phyloP scores from a whole-genome alignment of 768 basidiomycete genomes.

The Exidia glandulosa region DNA sequence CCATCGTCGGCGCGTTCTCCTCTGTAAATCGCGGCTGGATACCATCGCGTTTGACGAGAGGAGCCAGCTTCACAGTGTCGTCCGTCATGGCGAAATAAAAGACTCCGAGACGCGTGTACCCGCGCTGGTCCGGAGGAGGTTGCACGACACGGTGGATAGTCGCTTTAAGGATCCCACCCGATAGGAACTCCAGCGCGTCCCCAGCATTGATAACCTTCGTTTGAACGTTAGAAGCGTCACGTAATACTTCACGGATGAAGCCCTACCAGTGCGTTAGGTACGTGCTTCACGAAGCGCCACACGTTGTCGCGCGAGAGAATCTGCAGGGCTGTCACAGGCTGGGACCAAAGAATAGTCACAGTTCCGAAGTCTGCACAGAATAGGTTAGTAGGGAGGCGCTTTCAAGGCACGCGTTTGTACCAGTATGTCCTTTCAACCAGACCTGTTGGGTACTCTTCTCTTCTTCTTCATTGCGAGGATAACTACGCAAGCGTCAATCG shows the following conservation, averaged over 20 bases:
- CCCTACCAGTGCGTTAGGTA: slow-evolving; percentile 25
- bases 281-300: slow-evolving; percentile 27
- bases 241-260: neutral
- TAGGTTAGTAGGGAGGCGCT: neutral
- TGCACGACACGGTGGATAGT: slow-evolving; percentile 29
- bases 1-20: slow-evolving; percentile 18
- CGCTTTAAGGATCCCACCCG: slow-evolving; percentile 25
- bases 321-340: slow-evolving; percentile 26
- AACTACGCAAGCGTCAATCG: slow-evolving; percentile 10
- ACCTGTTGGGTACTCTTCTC: slow-evolving; percentile 17
- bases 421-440: slow-evolving; percentile 29
- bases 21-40: slow-evolving; percentile 13
- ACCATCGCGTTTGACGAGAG: slow-evolving; percentile 22
- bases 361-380: slow-evolving; percentile 20
- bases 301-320: slow-evolving; percentile 23
- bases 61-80: slow-evolving; percentile 19
- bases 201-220: slow-evolving; percentile 31
- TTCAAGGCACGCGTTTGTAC: slow-evolving; percentile 7
- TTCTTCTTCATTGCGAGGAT: slow-evolving; percentile 23
- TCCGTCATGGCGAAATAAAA: slow-evolving; percentile 25
- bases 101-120: slow-evolving; percentile 22
- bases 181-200: slow-evolving; percentile 23
- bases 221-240: neutral
- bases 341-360: slow-evolving; percentile 27
- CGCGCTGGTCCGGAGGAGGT: slow-evolving; percentile 24